Evolutionary conservation across 1,284 basidiomycete genomes (phyloP), one percentile per base, ranked within the genome.

Genomic region (Afroboletus lepidellus): DNA sequence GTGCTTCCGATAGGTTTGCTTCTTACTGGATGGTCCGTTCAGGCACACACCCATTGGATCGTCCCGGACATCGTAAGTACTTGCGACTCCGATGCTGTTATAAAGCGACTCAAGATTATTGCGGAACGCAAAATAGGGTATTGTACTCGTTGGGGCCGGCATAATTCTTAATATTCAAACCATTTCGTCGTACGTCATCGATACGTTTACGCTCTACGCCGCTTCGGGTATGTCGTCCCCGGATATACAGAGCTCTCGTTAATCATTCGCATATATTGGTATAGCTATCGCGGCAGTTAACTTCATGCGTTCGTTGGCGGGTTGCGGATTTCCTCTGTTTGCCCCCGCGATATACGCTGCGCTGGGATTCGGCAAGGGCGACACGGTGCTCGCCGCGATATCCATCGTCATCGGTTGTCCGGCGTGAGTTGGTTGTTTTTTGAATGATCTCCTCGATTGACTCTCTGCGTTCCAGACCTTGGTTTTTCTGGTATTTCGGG

Each of bases 241-340:
- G n/a, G n/a, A n/a, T n/a, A n/a, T n/a, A n/a, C n/a, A n/a, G n/a
- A n/a, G n/a, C n/a, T n/a, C n/a, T n/a, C n/a, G n/a, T n/a, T n/a
- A n/a, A n/a, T n/a, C n/a, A n/a, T 8, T 44, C 15, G 3, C 9
- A 39, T 12, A 61, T 18, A 39, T 53, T 21, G 59, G 4, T 2
- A 29, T 37, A 79, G 85, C 85, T 3, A 69, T 86, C 3, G 84
- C 83, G 0, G 81, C 83, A 0, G 77, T 78, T 15, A 69, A 78
- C 0, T 84, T 67, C 64, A 60, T 86, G 4, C 80, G 84, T 32
- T 81, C 83, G 0, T 57, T 85, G 0, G 79, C 79, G 1, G 83
- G 85, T 2, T 85, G 85, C 46, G 81, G 77, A 2, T 88, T 88
- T 63, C 85, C 85, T 16, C 65, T 88, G 12, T 87, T 88, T 52